Conservation (phyloP, 768 basidiomycete species). For the Dentipellis fragilis region DNA sequence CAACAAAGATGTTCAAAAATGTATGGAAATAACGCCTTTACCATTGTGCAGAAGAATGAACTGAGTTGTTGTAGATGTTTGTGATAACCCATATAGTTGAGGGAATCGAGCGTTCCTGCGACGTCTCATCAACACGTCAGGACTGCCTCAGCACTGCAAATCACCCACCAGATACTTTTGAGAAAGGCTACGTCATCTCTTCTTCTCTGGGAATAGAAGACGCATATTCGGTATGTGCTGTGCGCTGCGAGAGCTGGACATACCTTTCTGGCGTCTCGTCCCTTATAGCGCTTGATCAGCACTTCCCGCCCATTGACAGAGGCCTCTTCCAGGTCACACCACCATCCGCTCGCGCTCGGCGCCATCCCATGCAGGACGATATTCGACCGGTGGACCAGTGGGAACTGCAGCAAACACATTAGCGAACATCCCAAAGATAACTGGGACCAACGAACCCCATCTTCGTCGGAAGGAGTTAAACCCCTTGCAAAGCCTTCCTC, state of each 20-base stretch:
- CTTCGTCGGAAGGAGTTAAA: constrained; percentile 1
- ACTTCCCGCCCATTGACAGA: not conserved
- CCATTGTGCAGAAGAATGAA: constrained; percentile 5
- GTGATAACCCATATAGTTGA: constrained; percentile 2
- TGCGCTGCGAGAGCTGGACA: not conserved
- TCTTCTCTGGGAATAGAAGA: not conserved
- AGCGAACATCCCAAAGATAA: not conserved
- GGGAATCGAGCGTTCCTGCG: constrained; percentile 6
- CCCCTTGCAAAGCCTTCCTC: constrained; percentile 2
- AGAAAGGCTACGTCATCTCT: constrained; percentile 2
- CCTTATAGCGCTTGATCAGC: constrained; percentile 5
- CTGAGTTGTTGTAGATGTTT: not conserved
- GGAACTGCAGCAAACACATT: constrained; percentile 1
- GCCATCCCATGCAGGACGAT: constrained; percentile 1
- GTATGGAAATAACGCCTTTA: not conserved
- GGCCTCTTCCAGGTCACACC: not conserved
- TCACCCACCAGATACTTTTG: constrained; percentile 4
- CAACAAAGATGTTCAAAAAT: not conserved
- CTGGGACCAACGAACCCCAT: constrained; percentile 1
- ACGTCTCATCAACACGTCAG: not conserved
- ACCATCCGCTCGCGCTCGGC: constrained; percentile 3
- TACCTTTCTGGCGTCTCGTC: constrained; percentile 1
- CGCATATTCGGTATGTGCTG: not conserved
- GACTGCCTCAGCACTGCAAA: not conserved
- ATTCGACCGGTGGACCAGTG: constrained; percentile 2